Base-by-base conservation (phyloP, 768 basidiomycete genomes). In the Phanerochaete sordida region DNA sequence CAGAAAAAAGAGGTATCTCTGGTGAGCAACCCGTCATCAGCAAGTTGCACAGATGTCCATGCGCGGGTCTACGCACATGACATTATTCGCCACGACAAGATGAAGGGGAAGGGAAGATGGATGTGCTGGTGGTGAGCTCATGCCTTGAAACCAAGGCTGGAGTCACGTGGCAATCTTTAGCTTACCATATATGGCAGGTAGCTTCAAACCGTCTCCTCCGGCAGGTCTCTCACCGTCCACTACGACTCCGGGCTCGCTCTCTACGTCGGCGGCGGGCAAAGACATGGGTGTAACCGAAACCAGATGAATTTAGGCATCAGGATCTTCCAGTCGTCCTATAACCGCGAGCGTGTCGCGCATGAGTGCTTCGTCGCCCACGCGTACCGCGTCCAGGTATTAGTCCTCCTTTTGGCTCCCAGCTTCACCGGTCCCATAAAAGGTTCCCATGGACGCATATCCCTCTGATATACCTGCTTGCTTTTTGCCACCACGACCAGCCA, bases 1-100 rank as follows among this genome's bases (percentile, higher is more conserved):
- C 56, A 62, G 28, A 33, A 30, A 56, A 52, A 47, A 37, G 21
- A 26, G 49, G 35, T 37, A 35, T 54, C 53, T 54, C 37, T 54
- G 37, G 23, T 11, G 21, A 6, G 12, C 11, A 35, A 13, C 11
- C 19, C 16, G 15, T 39, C 30, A 54, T 54, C 37, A 54, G 35
- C 53, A 23, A 13, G 21, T 15, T 35, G 23, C 51, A 52, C 9
- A 8, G 16, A 54, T 35, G 35, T 21, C n/a, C 23, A 3, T 13
- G 6, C 12, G 24, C 19, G 50, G 11, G 23, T 16, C 19, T 51
- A 23, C 50, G n/a, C 23, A 51, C 50, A 51, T 51, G 50, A 51
- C 50, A 51, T 51, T 49, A 49, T 52, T 33, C 51, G 51, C 51
- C 51, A 52, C 51, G 19, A 30, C 51, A 30, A 30, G 31, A 54